Base-by-base conservation (phyloP, 1,284 basidiomycete species). In the Phellinidium pouzarii region DNA sequence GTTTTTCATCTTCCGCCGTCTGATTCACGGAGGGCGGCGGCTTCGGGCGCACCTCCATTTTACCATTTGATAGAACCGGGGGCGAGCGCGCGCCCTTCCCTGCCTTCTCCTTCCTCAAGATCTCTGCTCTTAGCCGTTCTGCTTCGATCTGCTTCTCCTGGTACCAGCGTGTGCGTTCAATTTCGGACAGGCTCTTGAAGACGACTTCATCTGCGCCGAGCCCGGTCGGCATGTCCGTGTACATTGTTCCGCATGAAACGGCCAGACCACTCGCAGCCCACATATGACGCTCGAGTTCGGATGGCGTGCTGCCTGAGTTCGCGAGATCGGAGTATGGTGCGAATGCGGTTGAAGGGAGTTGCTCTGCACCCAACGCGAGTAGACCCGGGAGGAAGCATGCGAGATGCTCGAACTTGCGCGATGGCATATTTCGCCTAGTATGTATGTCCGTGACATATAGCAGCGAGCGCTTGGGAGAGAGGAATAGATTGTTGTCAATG, bases 351-450 rank as follows among this genome's bases (percentile, higher is more conserved):
- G 81, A 65, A 23, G 78, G 77, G 51, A 88, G 73, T 1, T 75
- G 76, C 49, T 79, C 74, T 0, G 70, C 82, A 50, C 87, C 87
- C 17, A 90, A 73, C 1, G 86, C 84, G 52, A 90, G 71, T 14
- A 89, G 66, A 11, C 85, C 87, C 0, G 86, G 84, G 48, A 88
- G 72, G 71, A 90, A 90, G 66, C 87, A 89, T 11, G 85, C 80
- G 48, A 90, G 71, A 61, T 90, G 87, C 60, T 90, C 87, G 52
- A 88, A 80, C 19, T 62, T 65, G 59, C 84, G 79, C 9, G 74
- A 71, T 8, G 77, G 74, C 17, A 17, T 11, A 9, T 38, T 40
- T 14, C n/a, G n/a, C 3, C 36, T 26, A 11, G 40, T 29, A 14
- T 44, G 23, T 26, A 57, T 25, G 60, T 86, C 82, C 2, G 85